A percentile compares a stretch with the other conserved stretches of the same genome.
Conservation (phyloP, 768 basidiomycete genomes). For the Collybiopsis confluens region DNA sequence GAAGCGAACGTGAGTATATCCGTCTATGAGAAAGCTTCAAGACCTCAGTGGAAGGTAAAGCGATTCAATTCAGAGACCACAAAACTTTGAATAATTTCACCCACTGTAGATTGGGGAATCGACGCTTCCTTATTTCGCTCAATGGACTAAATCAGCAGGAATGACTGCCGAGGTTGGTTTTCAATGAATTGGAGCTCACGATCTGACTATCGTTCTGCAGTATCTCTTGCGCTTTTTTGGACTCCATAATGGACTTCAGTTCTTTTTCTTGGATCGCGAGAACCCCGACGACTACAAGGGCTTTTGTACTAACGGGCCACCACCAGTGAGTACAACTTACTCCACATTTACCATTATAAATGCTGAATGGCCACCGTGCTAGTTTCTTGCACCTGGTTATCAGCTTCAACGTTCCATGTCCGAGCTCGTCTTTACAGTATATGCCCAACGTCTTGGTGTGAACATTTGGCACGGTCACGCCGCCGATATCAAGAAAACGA, state of each 20-base stretch:
- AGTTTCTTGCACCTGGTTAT: slow-evolving; percentile 3
- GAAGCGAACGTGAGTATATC: slow-evolving; percentile 12
- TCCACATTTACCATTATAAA: neutral
- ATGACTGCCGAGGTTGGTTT: slow-evolving; percentile 1
- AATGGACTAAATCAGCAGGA: slow-evolving; percentile 11
- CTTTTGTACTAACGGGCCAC: slow-evolving; percentile 11
- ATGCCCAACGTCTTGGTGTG: slow-evolving; percentile 12
- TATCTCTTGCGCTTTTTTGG: slow-evolving; percentile 12
- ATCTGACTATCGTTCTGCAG: neutral
- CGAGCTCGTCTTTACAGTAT: slow-evolving; percentile 12
- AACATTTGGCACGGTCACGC: slow-evolving; percentile 13
- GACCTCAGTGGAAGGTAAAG: slow-evolving; percentile 12
- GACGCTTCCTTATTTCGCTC: slow-evolving; percentile 11
- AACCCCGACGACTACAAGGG: slow-evolving; percentile 6
- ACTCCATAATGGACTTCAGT: slow-evolving; percentile 10
- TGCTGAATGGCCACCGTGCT: slow-evolving; percentile 1
- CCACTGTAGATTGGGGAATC: slow-evolving; percentile 12
- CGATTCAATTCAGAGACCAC: slow-evolving; percentile 1
- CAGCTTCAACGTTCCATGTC: slow-evolving; percentile 13
- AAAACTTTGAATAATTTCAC: no score
- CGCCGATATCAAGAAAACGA: slow-evolving; percentile 10
- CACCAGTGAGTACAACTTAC: neutral
- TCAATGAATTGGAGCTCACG: neutral
- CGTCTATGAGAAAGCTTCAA: slow-evolving; percentile 12
- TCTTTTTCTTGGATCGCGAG: slow-evolving; percentile 12